These are phyloP conservation scores for Rhynchosporium graminicola DNA, from an alignment of 2,329 filamentous ascomycete genomes.

Conservation along the genomic window DNA sequence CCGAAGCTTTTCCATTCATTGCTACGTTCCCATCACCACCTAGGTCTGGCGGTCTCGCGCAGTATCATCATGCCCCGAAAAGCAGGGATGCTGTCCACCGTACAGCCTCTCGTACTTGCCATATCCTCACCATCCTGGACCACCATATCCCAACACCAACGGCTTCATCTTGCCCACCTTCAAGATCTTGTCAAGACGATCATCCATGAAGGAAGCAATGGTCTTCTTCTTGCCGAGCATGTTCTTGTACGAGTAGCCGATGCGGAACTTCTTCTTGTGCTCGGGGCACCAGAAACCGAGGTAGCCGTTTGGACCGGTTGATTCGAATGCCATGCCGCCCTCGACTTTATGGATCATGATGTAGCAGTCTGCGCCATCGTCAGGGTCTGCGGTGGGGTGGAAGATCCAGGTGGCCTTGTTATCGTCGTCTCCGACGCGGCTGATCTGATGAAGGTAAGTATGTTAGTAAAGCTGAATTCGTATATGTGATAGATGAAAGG, in stretches of 20 bases:
- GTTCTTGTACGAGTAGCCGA: slow-evolving; percentile 3
- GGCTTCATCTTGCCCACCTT: background rate
- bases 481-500: background rate
- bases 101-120: too few relatives aligned
- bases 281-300: background rate
- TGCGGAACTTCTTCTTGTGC: background rate
- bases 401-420: slow-evolving; percentile 8
- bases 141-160: slow-evolving; percentile 4
- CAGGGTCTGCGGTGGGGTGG: background rate
- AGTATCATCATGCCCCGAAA: background rate
- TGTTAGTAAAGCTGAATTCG: background rate
- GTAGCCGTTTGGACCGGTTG: slow-evolving; percentile 2
- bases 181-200: background rate
- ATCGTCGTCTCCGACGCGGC: background rate
- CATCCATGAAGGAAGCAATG: slow-evolving; percentile 2
- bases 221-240: background rate
- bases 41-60: background rate
- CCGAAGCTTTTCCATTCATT: background rate
- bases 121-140: background rate
- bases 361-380: background rate
- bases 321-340: background rate
- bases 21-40: background rate
- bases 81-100: background rate
- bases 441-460: background rate
- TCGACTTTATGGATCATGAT: background rate